phyloP scores from a whole-genome alignment of 2,329 filamentous ascomycete genomes.

The Ramularia collo-cygni region DNA sequence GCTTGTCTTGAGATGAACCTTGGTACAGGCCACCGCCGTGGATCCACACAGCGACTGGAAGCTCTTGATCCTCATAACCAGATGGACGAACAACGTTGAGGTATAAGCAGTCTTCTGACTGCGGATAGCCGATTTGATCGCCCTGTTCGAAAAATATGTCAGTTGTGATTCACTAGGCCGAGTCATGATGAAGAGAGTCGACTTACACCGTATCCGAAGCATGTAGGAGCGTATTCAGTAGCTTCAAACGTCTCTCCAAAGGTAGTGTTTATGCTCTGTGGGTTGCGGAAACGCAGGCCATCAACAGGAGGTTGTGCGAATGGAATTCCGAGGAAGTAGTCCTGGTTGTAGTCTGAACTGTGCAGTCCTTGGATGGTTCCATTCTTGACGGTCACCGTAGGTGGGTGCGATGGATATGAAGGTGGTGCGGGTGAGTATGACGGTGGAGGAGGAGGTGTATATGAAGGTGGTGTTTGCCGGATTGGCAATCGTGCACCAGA shows the following conservation, averaged over 20 bases:
- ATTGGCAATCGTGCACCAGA: slow-evolving; percentile 3
- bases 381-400: slow-evolving; percentile 36
- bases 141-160: slow-evolving; percentile 9
- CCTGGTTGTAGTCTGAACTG: slow-evolving; percentile 37
- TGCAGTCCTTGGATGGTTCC: slow-evolving; percentile 37
- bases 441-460: not conserved
- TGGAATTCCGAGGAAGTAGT: slow-evolving; percentile 41
- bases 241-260: slow-evolving; percentile 36
- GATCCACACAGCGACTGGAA: slow-evolving; percentile 57
- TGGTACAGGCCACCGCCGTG: slow-evolving; percentile 32
- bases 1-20: slow-evolving; percentile 45
- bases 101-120: slow-evolving; percentile 54
- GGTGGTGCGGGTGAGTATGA: not conserved
- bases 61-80: slow-evolving; percentile 35
- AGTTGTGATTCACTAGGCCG: too few species aligned
- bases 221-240: slow-evolving; percentile 36
- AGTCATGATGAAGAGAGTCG: not conserved
- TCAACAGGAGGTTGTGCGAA: slow-evolving; percentile 32
- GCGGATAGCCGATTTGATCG: slow-evolving; percentile 29
- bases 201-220: slow-evolving; percentile 35
- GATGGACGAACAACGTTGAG: slow-evolving; percentile 55
- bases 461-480: too few species aligned
- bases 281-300: slow-evolving; percentile 28
- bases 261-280: slow-evolving; percentile 30
- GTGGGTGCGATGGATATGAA: slow-evolving; percentile 9